Percentiles rank a stretch among this genome's conserved stretches.
phyloP scores from a whole-genome alignment of 495 filamentous ascomycete genomes.

The Trichoderma reesei region DNA sequence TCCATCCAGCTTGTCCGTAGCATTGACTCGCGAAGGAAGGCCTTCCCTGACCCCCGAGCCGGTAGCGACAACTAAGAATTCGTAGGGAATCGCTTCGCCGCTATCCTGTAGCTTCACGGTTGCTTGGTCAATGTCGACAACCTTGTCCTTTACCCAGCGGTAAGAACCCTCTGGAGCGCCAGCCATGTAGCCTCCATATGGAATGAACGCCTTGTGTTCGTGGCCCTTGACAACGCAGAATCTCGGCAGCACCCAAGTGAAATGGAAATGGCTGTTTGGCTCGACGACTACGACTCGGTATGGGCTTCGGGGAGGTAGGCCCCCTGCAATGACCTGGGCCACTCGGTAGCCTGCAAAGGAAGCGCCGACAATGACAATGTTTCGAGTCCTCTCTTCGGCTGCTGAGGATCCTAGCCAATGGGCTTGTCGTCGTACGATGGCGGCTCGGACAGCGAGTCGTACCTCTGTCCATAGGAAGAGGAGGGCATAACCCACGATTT shows the following conservation, averaged over 20 bases:
- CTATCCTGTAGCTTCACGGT: constrained; percentile 20
- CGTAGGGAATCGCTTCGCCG: constrained; percentile 36
- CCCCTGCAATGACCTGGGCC: constrained; percentile 34
- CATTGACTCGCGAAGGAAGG: constrained; percentile 43
- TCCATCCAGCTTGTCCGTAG: constrained; percentile 34
- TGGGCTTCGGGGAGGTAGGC: constrained; percentile 32
- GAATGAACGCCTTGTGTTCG: constrained; percentile 41
- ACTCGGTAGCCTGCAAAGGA: constrained; percentile 45
- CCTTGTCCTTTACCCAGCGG: constrained; percentile 29
- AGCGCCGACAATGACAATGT: constrained; percentile 46
- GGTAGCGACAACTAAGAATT: constrained; percentile 47
- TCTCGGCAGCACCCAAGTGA: constrained; percentile 44
- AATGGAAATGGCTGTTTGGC: constrained; percentile 50
- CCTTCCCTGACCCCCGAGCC: constrained; percentile 36
- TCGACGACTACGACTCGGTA: constrained; percentile 48
- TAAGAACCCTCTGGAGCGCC: constrained; percentile 19
- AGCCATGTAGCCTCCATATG: constrained; percentile 29
- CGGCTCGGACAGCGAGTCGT: background rate
- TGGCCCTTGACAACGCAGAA: constrained; percentile 34
- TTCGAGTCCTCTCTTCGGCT: constrained; percentile 13
- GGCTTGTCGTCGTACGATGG: background rate
- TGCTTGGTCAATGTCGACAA: constrained; percentile 16
- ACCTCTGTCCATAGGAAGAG: constrained; percentile 12
- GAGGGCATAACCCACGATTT: constrained; percentile 14
- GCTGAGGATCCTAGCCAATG: background rate